A percentile compares a stretch with the other conserved stretches of the same genome.
These are phyloP conservation scores for Camellia sinensis DNA, from an alignment of 148 eudicot species.

Conservation along the genomic window DNA sequence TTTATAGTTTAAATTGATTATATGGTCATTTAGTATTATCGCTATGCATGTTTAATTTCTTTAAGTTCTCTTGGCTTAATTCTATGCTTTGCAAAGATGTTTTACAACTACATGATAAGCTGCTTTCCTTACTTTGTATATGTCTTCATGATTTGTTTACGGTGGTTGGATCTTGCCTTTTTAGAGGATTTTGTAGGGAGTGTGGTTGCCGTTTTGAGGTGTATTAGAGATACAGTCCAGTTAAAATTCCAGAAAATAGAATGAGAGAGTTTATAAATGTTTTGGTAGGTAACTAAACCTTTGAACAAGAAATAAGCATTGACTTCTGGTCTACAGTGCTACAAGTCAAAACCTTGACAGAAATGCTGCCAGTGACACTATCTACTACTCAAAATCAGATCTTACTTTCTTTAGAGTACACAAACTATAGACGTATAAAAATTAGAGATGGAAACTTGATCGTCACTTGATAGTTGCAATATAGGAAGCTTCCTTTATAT, in stretches of 20 bases:
- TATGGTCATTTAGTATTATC: slow-evolving; percentile 5
- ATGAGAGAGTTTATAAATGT: neutral
- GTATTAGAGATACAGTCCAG: neutral
- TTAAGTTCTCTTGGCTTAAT: neutral
- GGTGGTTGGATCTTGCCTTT: neutral
- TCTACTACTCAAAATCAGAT: neutral
- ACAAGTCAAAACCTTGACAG: neutral
- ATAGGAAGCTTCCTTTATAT: too few relatives aligned
- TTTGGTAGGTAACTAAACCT: too few relatives aligned
- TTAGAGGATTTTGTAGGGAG: neutral
- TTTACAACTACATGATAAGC: neutral
- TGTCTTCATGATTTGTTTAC: too few relatives aligned
- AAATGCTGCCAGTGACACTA: neutral
- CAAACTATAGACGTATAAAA: neutral
- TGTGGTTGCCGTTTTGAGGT: neutral
- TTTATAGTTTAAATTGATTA: neutral
- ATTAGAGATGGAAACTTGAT: neutral
- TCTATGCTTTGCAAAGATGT: neutral
- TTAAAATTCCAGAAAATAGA: neutral
- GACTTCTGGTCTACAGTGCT: neutral
- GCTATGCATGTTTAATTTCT: slow-evolving; percentile 4
- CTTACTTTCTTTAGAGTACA: neutral
- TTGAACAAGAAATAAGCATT: neutral
- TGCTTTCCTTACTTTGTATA: neutral
- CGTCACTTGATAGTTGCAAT: neutral